phyloP scores from a whole-genome alignment of 139 green algal species.

The Chlorella ohadii region DNA sequence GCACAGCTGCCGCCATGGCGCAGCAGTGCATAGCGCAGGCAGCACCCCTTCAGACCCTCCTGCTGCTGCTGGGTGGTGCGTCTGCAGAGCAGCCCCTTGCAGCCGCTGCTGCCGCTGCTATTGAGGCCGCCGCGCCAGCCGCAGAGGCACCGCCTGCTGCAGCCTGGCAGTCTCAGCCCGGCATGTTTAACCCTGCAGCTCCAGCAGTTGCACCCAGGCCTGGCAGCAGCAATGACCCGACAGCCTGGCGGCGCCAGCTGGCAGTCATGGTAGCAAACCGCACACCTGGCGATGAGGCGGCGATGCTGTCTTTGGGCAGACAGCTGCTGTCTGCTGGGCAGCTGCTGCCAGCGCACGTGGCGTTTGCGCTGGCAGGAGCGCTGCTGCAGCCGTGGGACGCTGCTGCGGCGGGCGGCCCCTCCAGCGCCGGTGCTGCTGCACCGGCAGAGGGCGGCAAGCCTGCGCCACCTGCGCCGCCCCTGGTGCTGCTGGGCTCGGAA shows the following conservation, averaged over 20 bases:
- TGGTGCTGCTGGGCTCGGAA: slow-evolving; percentile 74
- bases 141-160: background rate
- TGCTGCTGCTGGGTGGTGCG: slow-evolving; percentile 66
- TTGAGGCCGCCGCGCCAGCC: background rate
- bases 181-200: background rate
- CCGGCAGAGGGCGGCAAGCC: background rate
- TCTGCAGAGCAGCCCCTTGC: slow-evolving; percentile 49
- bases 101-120: background rate
- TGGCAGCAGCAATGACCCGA: background rate
- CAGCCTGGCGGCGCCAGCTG: slow-evolving; percentile 77
- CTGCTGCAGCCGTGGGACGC: slow-evolving; percentile 40
- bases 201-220: background rate
- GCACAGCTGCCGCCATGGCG: slow-evolving; percentile 52
- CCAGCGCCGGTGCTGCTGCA: background rate
- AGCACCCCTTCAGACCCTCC: slow-evolving; percentile 71
- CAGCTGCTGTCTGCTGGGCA: slow-evolving; percentile 30
- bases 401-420: background rate
- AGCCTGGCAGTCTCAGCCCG: background rate
- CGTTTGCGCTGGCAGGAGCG: slow-evolving; percentile 73
- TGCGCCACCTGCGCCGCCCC: background rate
- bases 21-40: slow-evolving; percentile 43
- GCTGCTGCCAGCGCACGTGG: slow-evolving; percentile 75
- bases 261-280: slow-evolving; percentile 74
- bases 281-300: slow-evolving; percentile 53
- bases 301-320: slow-evolving; percentile 68